Evolutionary conservation across 1,284 basidiomycete species (phyloP), one percentile per base, ranked within the genome.

Genomic region (Irpex rosettiformis): DNA sequence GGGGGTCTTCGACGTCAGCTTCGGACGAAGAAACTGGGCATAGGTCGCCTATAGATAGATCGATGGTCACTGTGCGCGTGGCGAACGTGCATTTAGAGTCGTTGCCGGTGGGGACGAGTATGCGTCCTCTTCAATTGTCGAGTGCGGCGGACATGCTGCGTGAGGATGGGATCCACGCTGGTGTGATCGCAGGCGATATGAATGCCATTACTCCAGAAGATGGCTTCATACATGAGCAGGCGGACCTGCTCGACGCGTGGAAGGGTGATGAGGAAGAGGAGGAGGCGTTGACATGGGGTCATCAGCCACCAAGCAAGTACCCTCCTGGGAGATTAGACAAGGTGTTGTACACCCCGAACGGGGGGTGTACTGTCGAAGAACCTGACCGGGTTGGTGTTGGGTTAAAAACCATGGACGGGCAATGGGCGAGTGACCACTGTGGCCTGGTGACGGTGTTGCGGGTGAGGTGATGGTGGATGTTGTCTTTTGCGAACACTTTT

Each of bases 21-120:
- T 28, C 37, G 13, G 28, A 53, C n/a, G 37, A 28, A 21, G 51
- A 43, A 13, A 22, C 16, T 2, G 55, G 37, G 74, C 30, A 43
- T 47, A 52, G 10, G 30, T 27, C 24, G 27, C 48, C 13, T 7
- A 51, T 24, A n/a, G n/a, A n/a, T 7, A 28, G 13, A 24, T 24
- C 2, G 13, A 53, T 49, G 47, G 75, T 76, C 54, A 72, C 76
- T 28, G 57, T 89, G 61, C 77, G 86, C 28, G 70, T 90, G 47
- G 79, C 81, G 18, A 90, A 89, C 67, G 87, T 86, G 21, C 88
- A 90, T 66, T 73, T 90, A 54, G 88, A 90, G 71, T 86, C 85
- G 21, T 66, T 85, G 47, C 72, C 75, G 0, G 21, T 48, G 0
- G 85, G 85, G 0, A 70, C 71, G 21, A 52, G 62, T 13, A 71